Percentiles rank a stretch among this genome's conserved stretches.
phyloP scores from a whole-genome alignment of 2,329 filamentous ascomycete genomes.

The Scolecobasidium constrictum region DNA sequence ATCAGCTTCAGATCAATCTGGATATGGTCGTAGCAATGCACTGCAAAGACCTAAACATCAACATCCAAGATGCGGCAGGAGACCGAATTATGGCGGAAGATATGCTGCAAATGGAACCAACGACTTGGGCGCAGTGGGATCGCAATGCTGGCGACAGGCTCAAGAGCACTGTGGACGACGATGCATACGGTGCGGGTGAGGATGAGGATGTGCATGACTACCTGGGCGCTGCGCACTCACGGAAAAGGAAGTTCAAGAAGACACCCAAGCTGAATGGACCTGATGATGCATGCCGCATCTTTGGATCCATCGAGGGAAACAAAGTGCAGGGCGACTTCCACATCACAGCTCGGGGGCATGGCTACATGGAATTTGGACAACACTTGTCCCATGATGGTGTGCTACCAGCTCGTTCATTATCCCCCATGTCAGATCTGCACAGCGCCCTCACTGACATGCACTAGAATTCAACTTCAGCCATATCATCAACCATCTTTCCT shows the following conservation, averaged over 20 bases:
- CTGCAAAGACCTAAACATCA: slow-evolving; percentile 82
- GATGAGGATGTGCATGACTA: slow-evolving; percentile 91
- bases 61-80: slow-evolving; percentile 90
- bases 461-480: slow-evolving; percentile 95
- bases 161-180: slow-evolving; percentile 24
- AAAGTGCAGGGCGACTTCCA: slow-evolving; percentile 98
- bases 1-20: slow-evolving; percentile 85
- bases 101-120: slow-evolving; percentile 63
- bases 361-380: slow-evolving; percentile 70
- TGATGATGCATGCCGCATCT: slow-evolving; percentile 76
- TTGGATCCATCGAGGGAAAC: slow-evolving; percentile 81
- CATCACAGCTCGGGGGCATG: slow-evolving; percentile 88
- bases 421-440: not conserved
- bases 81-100: slow-evolving; percentile 80
- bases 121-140: slow-evolving; percentile 74
- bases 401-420: slow-evolving; percentile 26
- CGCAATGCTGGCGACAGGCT: slow-evolving; percentile 43
- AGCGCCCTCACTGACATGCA: slow-evolving; percentile 3
- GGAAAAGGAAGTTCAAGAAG: slow-evolving; percentile 57
- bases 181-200: slow-evolving; percentile 35
- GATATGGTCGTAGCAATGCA: slow-evolving; percentile 87
- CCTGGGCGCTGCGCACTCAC: slow-evolving; percentile 57
- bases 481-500: slow-evolving; percentile 90
- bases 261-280: slow-evolving; percentile 54
- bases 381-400: slow-evolving; percentile 75